phyloP scores from a whole-genome alignment of 2,329 filamentous ascomycete genomes.

The Rutstroemia sydowiana region DNA sequence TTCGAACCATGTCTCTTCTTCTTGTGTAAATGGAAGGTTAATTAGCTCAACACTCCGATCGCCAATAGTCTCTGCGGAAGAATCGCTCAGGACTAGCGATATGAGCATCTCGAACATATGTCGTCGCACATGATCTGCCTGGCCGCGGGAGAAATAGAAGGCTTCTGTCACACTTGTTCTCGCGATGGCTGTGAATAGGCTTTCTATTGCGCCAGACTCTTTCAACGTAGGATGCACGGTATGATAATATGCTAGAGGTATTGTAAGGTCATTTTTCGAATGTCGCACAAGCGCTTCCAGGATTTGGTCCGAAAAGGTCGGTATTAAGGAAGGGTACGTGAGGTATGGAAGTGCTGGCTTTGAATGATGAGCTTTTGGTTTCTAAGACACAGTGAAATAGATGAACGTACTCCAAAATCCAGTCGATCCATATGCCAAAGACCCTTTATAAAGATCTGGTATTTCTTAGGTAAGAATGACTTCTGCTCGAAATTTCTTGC shows the following conservation, averaged over 20 bases:
- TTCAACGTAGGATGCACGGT: constrained; percentile 67
- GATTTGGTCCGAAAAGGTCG: constrained; percentile 80
- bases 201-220: constrained; percentile 51
- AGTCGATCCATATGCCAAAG: constrained; percentile 72
- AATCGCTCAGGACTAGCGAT: constrained; percentile 43
- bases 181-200: constrained; percentile 63
- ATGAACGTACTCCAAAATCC: constrained; percentile 52
- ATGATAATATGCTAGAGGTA: constrained; percentile 73
- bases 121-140: constrained; percentile 53
- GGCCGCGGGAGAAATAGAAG: constrained; percentile 62
- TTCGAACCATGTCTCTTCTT: constrained; percentile 70
- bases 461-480: constrained; percentile 65
- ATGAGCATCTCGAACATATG: constrained; percentile 62
- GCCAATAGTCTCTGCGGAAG: constrained; percentile 36
- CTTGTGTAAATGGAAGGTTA: constrained; percentile 60
- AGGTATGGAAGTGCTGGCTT: constrained; percentile 66
- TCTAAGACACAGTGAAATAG: neutral
- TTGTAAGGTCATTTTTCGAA: constrained; percentile 51
- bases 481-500: constrained; percentile 51
- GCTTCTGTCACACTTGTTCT: constrained; percentile 63
- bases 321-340: constrained; percentile 69
- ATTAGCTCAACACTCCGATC: constrained; percentile 61
- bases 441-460: constrained; percentile 74
- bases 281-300: constrained; percentile 60
- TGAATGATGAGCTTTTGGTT: constrained; percentile 20